phyloP scores from a whole-genome alignment of 2,329 filamentous ascomycete genomes.

The Penicillium sp. region DNA sequence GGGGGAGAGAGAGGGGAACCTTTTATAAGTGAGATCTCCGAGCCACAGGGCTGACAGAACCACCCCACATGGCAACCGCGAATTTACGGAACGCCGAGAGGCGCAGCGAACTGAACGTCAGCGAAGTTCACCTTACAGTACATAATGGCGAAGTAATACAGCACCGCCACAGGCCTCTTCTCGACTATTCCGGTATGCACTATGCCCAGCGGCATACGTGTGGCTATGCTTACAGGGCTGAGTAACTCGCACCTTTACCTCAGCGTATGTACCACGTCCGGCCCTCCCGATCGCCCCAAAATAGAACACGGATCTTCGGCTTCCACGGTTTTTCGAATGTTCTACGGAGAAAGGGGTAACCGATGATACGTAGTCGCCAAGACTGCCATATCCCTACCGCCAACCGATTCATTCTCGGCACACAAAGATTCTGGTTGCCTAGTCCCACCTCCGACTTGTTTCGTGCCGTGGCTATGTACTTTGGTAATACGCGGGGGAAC shows the following conservation, averaged over 20 bases:
- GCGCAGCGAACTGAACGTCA: conserved; percentile 4
- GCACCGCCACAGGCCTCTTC: conserved; percentile 1
- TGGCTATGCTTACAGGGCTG: conserved; percentile 4
- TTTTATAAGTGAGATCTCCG: conserved; percentile 5
- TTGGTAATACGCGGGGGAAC: background rate
- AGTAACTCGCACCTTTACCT: background rate
- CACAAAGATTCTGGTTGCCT: conserved; percentile 2
- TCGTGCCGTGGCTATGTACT: background rate
- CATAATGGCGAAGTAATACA: no score
- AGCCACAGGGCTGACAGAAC: conserved; percentile 21
- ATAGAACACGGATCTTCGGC: conserved; percentile 16
- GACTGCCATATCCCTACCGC: background rate
- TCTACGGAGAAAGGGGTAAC: background rate
- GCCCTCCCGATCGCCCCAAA: background rate
- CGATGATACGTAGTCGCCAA: background rate
- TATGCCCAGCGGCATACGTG: background rate
- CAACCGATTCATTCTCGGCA: background rate
- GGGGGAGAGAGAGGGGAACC: background rate
- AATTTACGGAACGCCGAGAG: conserved; percentile 14
- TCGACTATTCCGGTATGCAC: background rate
- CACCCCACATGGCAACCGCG: conserved; percentile 14
- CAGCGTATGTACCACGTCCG: background rate
- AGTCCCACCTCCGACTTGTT: conserved; percentile 1
- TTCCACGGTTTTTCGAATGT: conserved; percentile 17
- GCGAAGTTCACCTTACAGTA: background rate